Percentiles rank a stretch among this genome's conserved stretches.
Conservation (phyloP, 1,284 basidiomycete genomes). For the Porphyrellus sp. region DNA sequence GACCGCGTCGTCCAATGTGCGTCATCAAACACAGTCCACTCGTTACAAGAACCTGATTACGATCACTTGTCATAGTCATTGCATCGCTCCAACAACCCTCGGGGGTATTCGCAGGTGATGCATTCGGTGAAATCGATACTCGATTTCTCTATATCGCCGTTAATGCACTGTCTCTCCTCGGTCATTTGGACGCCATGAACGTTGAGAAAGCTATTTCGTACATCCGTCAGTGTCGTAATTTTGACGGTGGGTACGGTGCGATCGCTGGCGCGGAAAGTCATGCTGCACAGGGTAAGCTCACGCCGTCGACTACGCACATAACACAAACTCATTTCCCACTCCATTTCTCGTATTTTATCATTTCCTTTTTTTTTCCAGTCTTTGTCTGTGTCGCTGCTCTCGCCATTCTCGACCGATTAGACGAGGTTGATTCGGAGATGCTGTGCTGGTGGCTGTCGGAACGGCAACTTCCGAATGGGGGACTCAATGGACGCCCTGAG, state of each 20-base stretch:
- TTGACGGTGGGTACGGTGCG: slow-evolving; percentile 93
- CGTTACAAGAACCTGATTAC: neutral
- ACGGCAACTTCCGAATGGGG: slow-evolving; percentile 89
- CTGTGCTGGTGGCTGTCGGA: slow-evolving; percentile 93
- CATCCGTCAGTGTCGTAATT: slow-evolving; percentile 81
- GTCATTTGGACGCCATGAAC: slow-evolving; percentile 61
- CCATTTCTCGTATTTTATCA: neutral
- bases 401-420: slow-evolving; percentile 80
- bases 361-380: slow-evolving; percentile 46
- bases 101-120: slow-evolving; percentile 89
- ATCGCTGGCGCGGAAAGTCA: slow-evolving; percentile 88
- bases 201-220: slow-evolving; percentile 70
- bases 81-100: slow-evolving; percentile 79
- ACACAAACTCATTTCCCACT: neutral
- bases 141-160: slow-evolving; percentile 90
- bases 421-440: slow-evolving; percentile 72
- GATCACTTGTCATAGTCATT: slow-evolving; percentile 57
- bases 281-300: slow-evolving; percentile 75
- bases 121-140: slow-evolving; percentile 89
- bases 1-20: slow-evolving; percentile 74
- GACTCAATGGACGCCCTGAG: slow-evolving; percentile 93
- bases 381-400: slow-evolving; percentile 88
- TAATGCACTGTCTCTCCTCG: slow-evolving; percentile 79
- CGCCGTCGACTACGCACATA: neutral
- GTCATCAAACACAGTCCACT: neutral